Evolutionary conservation across 768 basidiomycete genomes (phyloP).

Genomic region (Suillus weaverae): DNA sequence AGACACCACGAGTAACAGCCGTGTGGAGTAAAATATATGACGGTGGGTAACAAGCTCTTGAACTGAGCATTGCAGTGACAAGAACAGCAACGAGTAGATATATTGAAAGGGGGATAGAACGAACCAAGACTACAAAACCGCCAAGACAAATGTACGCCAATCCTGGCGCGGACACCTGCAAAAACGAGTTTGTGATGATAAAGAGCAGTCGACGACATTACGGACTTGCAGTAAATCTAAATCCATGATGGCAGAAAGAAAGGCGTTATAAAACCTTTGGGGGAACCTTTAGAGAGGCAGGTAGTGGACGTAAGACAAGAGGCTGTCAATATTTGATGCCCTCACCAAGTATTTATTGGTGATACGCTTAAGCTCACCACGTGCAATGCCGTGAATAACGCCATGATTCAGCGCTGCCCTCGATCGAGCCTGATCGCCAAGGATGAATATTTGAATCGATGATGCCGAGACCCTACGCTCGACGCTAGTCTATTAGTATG

Average conservation of each 20-base stretch:
- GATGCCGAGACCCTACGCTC: no score
- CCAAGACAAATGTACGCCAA: constrained; percentile 66
- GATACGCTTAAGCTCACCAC: background rate
- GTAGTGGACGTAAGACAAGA: background rate
- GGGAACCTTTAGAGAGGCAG: background rate
- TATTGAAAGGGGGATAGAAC: constrained; percentile 10
- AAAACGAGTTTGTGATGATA: constrained; percentile 23
- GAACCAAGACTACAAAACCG: constrained; percentile 50
- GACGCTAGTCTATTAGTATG: no score
- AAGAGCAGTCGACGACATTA: constrained; percentile 3
- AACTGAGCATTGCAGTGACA: background rate
- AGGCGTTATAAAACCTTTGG: background rate
- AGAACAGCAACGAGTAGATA: background rate
- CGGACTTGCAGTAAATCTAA: constrained; percentile 27
- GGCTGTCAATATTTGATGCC: background rate
- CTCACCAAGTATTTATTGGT: background rate
- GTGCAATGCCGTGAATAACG: background rate
- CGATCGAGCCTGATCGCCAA: no score
- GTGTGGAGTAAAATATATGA: background rate
- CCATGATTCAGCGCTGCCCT: background rate
- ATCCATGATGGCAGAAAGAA: constrained; percentile 14
- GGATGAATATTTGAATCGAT: no score
- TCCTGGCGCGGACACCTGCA: constrained; percentile 51
- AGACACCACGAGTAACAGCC: background rate
- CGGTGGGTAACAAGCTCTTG: no score